Conservation (phyloP, 805 yeast species). For the Teunomyces kruisii region DNA sequence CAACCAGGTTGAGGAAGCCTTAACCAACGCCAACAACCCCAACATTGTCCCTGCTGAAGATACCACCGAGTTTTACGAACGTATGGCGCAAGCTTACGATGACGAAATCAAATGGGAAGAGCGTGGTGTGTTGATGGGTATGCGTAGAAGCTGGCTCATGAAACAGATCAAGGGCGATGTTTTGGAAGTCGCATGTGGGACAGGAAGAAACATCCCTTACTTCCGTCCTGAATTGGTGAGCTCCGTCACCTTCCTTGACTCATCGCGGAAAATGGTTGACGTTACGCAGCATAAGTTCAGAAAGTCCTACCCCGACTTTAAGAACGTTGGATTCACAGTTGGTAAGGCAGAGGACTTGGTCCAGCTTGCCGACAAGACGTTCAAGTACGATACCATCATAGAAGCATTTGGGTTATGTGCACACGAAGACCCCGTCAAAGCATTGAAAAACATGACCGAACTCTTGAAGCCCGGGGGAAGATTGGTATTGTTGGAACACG, state of each 20-base stretch:
- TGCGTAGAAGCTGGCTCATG: constrained; percentile 77
- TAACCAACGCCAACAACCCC: constrained; percentile 38
- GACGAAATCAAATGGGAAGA: constrained; percentile 76
- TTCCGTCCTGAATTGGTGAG: constrained; percentile 57
- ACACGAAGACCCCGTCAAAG: constrained; percentile 87
- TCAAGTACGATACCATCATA: constrained; percentile 84
- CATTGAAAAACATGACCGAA: constrained; percentile 68
- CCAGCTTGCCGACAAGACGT: constrained; percentile 36
- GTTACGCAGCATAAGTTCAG: constrained; percentile 73
- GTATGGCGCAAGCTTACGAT: constrained; percentile 79
- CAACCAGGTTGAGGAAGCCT: constrained; percentile 16
- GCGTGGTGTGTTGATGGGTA: constrained; percentile 55
- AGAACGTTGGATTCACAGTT: constrained; percentile 80
- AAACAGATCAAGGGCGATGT: constrained; percentile 82
- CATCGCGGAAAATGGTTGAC: constrained; percentile 84
- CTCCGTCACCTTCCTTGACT: constrained; percentile 82
- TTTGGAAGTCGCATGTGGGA: constrained; percentile 92
- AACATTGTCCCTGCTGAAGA: constrained; percentile 69
- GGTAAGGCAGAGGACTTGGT: constrained; percentile 85
- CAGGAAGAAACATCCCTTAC: constrained; percentile 88
- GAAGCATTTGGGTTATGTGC: constrained; percentile 97
- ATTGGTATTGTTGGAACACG: constrained; percentile 87
- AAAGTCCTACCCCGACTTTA: constrained; percentile 61
- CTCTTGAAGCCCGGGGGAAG: constrained; percentile 88
- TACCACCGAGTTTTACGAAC: constrained; percentile 76